Evolutionary conservation across 345 rosid genomes (phyloP), one percentile per base, ranked within the genome.

Genomic region (Arabidopsis suecica): DNA sequence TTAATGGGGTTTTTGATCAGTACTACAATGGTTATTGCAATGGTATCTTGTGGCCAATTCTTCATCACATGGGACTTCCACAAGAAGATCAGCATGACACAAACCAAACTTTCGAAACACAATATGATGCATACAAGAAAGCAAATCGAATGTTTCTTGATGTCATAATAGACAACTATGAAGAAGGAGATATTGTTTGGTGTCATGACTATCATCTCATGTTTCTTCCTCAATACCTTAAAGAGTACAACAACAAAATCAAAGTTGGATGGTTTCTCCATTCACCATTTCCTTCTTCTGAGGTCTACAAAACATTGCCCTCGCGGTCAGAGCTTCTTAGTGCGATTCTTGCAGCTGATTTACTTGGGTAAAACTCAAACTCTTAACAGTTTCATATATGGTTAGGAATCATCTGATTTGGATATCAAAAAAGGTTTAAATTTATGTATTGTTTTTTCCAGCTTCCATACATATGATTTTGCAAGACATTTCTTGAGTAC

Each of bases 201-300:
- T 89, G 94, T 82, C 98, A 91, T 81, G 98, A 93, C 74, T 93
- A 91, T 73, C 97, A 93, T 78, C 88, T 93, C 50, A 91, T 93
- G 98, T 91, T 81, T 81, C 98, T 93, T 56, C 98, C 98, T 5
- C 84, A 91, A 81, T 93, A 89, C 81, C 81, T 93, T 9, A 93
- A 93, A 79, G 91, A 91, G 18, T 61, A 87, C 72, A 89, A 91
- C 78, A 81, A 38, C 51, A 65, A 81, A 3, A 93, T 91, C 88
- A 93, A 91, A 85, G 97, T 93, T 80, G 98, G 98, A 44, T 93
- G 98, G 98, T 93, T 93, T 86, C 98, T 93, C 81, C 98, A 93
- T 67, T 91, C 98, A 23, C 97, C 97, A n/a, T 93, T 93, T 75
- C 98, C 98, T 74, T 93, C 98, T 32, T 89, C 98, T 34, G 97